A percentile compares a stretch with the other conserved stretches of the same genome.
Conservation (phyloP, 345 rosid genomes). For the Melastoma malabathricum region DNA sequence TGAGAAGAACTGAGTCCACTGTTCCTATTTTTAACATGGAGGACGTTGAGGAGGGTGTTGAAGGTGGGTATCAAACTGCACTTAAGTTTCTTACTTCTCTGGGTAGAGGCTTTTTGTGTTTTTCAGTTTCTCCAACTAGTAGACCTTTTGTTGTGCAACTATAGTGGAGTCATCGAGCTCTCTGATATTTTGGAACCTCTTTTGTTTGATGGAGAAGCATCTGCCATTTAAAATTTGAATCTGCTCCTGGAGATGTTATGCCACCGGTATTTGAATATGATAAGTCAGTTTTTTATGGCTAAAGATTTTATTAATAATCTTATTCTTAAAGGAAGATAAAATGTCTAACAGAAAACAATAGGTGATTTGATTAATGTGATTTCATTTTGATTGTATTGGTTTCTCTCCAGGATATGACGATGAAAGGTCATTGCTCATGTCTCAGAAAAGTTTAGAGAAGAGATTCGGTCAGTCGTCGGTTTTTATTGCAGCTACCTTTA, state of each 20-base stretch:
- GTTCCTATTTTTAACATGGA: constrained; percentile 97
- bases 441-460: constrained; percentile 95
- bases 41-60: constrained; percentile 94
- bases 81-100: not conserved
- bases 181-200: too few species aligned
- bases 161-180: too few species aligned
- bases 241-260: too few species aligned
- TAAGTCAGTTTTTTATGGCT: too few species aligned
- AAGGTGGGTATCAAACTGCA: constrained; percentile 43
- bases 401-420: constrained; percentile 85
- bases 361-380: not conserved
- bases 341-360: not conserved
- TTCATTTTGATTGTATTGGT: constrained; percentile 1
- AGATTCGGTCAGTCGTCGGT: constrained; percentile 99
- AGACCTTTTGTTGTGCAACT: too few species aligned
- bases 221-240: too few species aligned
- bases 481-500: constrained; percentile 93
- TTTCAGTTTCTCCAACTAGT: too few species aligned
- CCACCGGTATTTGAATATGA: too few species aligned
- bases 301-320: not conserved
- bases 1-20: constrained; percentile 88
- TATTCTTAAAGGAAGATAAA: not conserved
- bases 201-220: too few species aligned
- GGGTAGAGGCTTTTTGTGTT: not conserved
- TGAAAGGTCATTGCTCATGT: constrained; percentile 94